Conservation (phyloP, 805 yeast genomes). For the Priceomyces medius region DNA sequence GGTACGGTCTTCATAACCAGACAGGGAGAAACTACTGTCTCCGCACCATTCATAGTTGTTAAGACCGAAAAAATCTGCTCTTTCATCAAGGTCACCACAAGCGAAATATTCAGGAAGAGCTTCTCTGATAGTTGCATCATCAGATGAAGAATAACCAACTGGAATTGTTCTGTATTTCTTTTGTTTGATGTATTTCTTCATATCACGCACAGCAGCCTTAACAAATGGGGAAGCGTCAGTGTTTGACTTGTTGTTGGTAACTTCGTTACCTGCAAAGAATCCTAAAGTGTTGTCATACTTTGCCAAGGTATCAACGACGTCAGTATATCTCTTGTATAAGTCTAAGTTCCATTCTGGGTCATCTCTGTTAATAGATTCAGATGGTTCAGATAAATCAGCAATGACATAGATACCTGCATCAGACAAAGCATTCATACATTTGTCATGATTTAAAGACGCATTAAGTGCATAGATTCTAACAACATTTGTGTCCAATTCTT, state of each 20-base stretch:
- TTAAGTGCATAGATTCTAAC: slow-evolving; percentile 76
- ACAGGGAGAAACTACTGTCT: slow-evolving; percentile 48
- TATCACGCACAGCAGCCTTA: slow-evolving; percentile 80
- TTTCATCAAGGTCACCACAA: slow-evolving; percentile 64
- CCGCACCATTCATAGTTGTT: slow-evolving; percentile 94
- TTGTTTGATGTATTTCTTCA: slow-evolving; percentile 60
- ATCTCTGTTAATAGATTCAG: slow-evolving; percentile 57
- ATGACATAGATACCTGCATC: slow-evolving; percentile 91
- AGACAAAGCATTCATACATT: slow-evolving; percentile 63
- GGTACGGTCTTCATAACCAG: slow-evolving; percentile 70
- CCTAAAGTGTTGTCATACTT: slow-evolving; percentile 73
- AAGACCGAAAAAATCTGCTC: slow-evolving; percentile 82
- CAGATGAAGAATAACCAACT: slow-evolving; percentile 81
- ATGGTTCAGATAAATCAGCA: slow-evolving; percentile 82
- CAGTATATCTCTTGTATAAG: slow-evolving; percentile 63
- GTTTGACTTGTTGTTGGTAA: slow-evolving; percentile 62
- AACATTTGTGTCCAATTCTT: slow-evolving; percentile 62
- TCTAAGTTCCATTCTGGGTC: slow-evolving; percentile 64
- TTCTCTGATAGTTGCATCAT: slow-evolving; percentile 66
- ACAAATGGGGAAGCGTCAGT: slow-evolving; percentile 79
- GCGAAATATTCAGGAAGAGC: slow-evolving; percentile 71
- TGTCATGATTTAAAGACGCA: slow-evolving; percentile 59
- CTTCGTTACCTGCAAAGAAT: slow-evolving; percentile 87
- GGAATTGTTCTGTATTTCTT: slow-evolving; percentile 68
- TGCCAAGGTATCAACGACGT: slow-evolving; percentile 66